Conservation (phyloP, 1,139 yeast species). For the Zygosaccharomyces pseudobailii region DNA sequence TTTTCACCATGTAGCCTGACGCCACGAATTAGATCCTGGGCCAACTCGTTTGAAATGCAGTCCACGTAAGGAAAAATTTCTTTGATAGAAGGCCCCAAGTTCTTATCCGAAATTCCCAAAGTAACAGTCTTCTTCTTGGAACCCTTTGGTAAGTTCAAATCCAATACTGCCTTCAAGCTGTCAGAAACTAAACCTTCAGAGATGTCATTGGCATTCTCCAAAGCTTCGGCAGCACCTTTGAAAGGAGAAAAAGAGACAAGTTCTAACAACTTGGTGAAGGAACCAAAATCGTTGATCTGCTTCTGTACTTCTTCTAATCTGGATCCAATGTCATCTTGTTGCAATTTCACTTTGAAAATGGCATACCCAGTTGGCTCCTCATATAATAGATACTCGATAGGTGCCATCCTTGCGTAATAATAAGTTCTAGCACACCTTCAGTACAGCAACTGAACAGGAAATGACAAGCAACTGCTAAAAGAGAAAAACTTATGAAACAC, state of each 20-base stretch:
- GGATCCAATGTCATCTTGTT: conserved; percentile 92
- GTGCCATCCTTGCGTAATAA: conserved; percentile 38
- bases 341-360: conserved; percentile 86
- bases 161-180: conserved; percentile 81
- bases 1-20: conserved; percentile 87
- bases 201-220: conserved; percentile 95
- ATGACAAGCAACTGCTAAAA: background rate
- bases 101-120: conserved; percentile 90
- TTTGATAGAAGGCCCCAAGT: conserved; percentile 94
- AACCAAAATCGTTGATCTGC: conserved; percentile 79
- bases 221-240: conserved; percentile 98
- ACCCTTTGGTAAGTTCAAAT: conserved; percentile 85
- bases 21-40: conserved; percentile 93
- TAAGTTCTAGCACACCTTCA: background rate
- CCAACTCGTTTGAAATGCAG: conserved; percentile 85
- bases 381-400: conserved; percentile 86
- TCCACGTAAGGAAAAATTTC: conserved; percentile 85
- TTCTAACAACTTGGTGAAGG: conserved; percentile 89
- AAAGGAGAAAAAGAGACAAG: conserved; percentile 95
- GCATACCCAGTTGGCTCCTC: conserved; percentile 99
- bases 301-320: conserved; percentile 92
- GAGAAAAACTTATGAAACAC: background rate
- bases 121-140: conserved; percentile 63
- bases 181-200: conserved; percentile 96
- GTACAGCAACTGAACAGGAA: background rate